Conservation (phyloP, 306 rosid genomes). For the Lablab purpureus region DNA sequence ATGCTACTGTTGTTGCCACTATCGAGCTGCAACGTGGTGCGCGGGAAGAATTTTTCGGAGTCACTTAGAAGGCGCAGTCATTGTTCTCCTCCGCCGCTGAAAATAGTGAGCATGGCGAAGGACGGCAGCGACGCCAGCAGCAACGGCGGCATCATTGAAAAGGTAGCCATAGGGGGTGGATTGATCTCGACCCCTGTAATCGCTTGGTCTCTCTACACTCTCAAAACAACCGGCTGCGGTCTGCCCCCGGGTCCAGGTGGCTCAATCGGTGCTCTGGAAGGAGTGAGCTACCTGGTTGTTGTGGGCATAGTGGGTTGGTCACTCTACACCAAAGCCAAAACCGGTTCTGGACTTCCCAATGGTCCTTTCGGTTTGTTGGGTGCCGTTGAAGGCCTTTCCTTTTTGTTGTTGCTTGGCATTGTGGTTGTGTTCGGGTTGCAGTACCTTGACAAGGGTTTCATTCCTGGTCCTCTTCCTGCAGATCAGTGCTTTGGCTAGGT, state of each 20-base stretch:
- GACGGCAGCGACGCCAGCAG: conserved; percentile 54
- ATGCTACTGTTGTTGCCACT: conserved; percentile 58
- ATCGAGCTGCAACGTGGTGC: conserved; percentile 25
- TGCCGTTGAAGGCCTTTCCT: conserved; percentile 87
- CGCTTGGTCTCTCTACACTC: conserved; percentile 92
- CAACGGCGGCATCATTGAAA: conserved; percentile 57
- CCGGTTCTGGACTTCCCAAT: conserved; percentile 88
- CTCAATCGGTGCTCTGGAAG: conserved; percentile 85
- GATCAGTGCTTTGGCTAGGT: conserved; percentile 89
- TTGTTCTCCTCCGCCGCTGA: conserved; percentile 38
- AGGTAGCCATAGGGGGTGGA: conserved; percentile 75
- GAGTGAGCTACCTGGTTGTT: conserved; percentile 81
- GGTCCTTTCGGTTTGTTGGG: conserved; percentile 90
- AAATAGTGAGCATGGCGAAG: conserved; percentile 69
- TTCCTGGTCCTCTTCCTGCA: conserved; percentile 89
- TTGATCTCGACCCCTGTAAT: conserved; percentile 81
- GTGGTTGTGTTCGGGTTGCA: conserved; percentile 84
- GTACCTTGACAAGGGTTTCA: conserved; percentile 74
- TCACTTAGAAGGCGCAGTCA: conserved; percentile 23
- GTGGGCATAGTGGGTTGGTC: conserved; percentile 92
- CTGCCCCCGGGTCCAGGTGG: conserved; percentile 96
- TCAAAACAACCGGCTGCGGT: conserved; percentile 92
- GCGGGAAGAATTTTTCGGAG: conserved; percentile 2
- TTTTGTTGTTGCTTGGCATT: conserved; percentile 67
- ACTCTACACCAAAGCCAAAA: conserved; percentile 75